These are phyloP conservation scores for Fusarium proliferatum DNA, from an alignment of 2,329 filamentous ascomycete genomes.

Conservation along the genomic window DNA sequence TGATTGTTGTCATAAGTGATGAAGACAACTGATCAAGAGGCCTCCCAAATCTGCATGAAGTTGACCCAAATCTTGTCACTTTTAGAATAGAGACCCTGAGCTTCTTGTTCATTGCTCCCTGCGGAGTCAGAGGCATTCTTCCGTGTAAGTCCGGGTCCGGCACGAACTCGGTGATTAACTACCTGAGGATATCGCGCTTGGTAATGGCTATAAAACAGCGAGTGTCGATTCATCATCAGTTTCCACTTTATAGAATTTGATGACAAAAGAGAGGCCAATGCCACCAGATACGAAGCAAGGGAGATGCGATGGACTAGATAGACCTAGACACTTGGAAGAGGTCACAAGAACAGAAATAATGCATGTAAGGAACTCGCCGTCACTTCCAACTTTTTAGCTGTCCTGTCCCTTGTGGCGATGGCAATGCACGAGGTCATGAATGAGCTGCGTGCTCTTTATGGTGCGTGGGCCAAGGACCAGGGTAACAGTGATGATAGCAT, in stretches of 20 bases:
- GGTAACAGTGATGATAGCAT: conserved; percentile 7
- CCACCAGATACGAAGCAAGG: not conserved
- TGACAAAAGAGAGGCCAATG: not conserved
- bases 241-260: conserved; percentile 13
- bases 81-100: not conserved
- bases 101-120: not conserved
- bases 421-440: conserved; percentile 10
- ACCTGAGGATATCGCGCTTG: not conserved
- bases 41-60: not conserved
- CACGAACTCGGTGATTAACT: not conserved
- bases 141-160: not conserved
- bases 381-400: not conserved
- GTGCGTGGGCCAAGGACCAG: conserved; percentile 19
- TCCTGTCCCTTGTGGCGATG: not conserved
- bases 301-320: not conserved
- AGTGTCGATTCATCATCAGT: conserved; percentile 6
- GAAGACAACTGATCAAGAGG: no score
- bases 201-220: conserved; percentile 6
- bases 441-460: conserved; percentile 36
- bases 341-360: not conserved
- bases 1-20: not conserved
- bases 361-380: not conserved
- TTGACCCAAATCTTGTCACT: not conserved
- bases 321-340: not conserved
- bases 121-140: not conserved